phyloP scores from a whole-genome alignment of 257 asterid species.

The Haberlea rhodopensis region DNA sequence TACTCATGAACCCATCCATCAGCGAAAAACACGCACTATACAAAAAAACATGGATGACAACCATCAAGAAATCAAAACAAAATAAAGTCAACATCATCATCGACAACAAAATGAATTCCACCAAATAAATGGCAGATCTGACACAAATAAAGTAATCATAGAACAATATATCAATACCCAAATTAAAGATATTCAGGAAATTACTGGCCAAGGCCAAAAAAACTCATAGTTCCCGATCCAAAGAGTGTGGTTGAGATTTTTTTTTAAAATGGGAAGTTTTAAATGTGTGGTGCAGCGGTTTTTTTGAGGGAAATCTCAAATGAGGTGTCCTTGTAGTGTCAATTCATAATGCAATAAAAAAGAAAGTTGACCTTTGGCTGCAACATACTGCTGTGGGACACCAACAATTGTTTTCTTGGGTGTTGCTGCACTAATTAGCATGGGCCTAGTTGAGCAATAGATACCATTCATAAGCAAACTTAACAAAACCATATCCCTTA shows the following conservation, averaged over 20 bases:
- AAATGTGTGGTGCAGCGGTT: too few relatives aligned
- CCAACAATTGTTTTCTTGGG: constrained; percentile 73
- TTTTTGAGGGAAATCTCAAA: too few relatives aligned
- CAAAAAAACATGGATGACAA: constrained; percentile 3
- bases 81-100: not conserved
- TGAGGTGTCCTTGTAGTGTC: too few relatives aligned
- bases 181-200: constrained; percentile 7
- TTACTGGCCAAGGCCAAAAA: constrained; percentile 91
- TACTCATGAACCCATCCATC: constrained; percentile 15
- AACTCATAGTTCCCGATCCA: constrained; percentile 55
- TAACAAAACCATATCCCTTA: constrained; percentile 97
- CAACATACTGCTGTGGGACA: constrained; percentile 67
- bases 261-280: too few relatives aligned
- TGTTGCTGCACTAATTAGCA: constrained; percentile 99
- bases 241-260: too few relatives aligned
- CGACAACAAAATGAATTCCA: not conserved
- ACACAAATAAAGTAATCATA: constrained; percentile 9
- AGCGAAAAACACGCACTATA: not conserved
- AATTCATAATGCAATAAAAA: constrained; percentile 20
- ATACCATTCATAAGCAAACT: constrained; percentile 95
- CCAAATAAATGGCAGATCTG: constrained; percentile 28
- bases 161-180: constrained; percentile 9
- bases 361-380: constrained; percentile 57
- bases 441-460: constrained; percentile 94
- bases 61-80: constrained; percentile 7